Percentiles rank a stretch among this genome's conserved stretches.
Conservation (phyloP, 768 basidiomycete species). For the Ephemerocybe angulata region DNA sequence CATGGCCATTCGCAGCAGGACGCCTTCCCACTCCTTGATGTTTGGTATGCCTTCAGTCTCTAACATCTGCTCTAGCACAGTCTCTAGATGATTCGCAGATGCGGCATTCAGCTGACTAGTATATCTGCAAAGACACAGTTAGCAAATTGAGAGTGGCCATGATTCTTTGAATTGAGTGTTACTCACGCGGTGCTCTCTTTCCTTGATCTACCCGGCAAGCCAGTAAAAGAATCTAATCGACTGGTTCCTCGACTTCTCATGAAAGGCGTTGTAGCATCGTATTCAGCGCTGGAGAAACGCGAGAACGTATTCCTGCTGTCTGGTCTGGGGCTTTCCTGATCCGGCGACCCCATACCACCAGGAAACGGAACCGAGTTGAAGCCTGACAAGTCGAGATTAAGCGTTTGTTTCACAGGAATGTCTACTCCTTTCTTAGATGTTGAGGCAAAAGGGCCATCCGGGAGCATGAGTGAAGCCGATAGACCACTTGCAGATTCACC, state of each 20-base stretch:
- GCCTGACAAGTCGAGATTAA: slow-evolving; percentile 47
- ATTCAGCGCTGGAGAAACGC: slow-evolving; percentile 58
- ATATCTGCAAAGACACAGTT: slow-evolving; percentile 46
- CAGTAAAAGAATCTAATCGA: slow-evolving; percentile 54
- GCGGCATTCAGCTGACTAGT: slow-evolving; percentile 79
- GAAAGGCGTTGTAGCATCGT: slow-evolving; percentile 71
- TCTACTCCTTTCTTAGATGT: slow-evolving; percentile 48
- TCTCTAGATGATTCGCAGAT: slow-evolving; percentile 85
- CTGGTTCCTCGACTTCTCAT: slow-evolving; percentile 84
- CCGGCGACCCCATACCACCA: slow-evolving; percentile 71
- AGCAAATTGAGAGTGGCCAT: neutral
- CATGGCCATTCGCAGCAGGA: slow-evolving; percentile 74
- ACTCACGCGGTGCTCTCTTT: slow-evolving; percentile 88
- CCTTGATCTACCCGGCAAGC: slow-evolving; percentile 80
- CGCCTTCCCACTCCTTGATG: slow-evolving; percentile 83
- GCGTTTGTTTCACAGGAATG: slow-evolving; percentile 51
- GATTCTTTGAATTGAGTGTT: neutral
- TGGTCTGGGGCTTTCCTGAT: slow-evolving; percentile 31
- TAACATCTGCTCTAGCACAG: slow-evolving; percentile 90
- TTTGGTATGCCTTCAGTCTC: slow-evolving; percentile 79
- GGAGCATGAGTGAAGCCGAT: slow-evolving; percentile 38
- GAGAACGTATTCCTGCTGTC: neutral
- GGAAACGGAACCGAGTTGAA: slow-evolving; percentile 82
- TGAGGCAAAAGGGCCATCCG: slow-evolving; percentile 40
- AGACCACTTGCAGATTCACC: slow-evolving; percentile 51